Conservation (phyloP, 345 rosid genomes). For the Bruguiera gymnorhiza region DNA sequence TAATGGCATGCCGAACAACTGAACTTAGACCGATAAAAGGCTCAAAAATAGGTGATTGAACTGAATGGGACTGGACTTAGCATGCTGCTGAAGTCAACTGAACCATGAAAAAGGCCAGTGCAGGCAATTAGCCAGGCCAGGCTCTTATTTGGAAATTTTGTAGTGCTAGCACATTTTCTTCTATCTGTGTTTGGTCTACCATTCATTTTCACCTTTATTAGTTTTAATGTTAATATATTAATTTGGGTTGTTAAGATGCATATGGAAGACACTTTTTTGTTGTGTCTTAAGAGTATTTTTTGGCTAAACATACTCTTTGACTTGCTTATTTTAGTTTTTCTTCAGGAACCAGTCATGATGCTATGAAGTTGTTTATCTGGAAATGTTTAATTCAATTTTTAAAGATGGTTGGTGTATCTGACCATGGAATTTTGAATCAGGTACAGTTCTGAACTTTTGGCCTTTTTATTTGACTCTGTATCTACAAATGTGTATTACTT, state of each 20-base stretch:
- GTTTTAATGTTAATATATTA: not conserved
- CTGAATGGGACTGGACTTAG: too few species aligned
- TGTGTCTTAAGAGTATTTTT: not conserved
- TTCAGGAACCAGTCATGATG: constrained; percentile 39
- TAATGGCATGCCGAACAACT: too few species aligned
- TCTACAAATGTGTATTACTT: constrained; percentile 14
- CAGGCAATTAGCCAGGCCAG: too few species aligned
- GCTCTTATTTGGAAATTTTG: too few species aligned
- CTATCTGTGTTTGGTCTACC: not conserved
- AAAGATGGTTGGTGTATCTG: constrained; percentile 57
- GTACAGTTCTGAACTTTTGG: constrained; percentile 32
- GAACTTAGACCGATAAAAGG: too few species aligned
- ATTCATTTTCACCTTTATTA: not conserved
- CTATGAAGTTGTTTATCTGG: constrained; percentile 57
- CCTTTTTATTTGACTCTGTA: constrained; percentile 1
- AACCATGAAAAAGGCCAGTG: too few species aligned
- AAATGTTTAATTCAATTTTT: constrained; percentile 63
- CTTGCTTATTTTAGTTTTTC: constrained; percentile 17
- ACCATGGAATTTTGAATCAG: constrained; percentile 67
- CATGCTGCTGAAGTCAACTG: too few species aligned
- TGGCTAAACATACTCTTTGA: not conserved
- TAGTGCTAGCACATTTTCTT: not conserved
- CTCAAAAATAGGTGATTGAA: too few species aligned
- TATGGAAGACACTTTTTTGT: constrained; percentile 5
- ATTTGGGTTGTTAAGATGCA: constrained; percentile 2